These are phyloP conservation scores for Lactarius hatsudake DNA, from an alignment of 768 basidiomycete species.

Conservation along the genomic window DNA sequence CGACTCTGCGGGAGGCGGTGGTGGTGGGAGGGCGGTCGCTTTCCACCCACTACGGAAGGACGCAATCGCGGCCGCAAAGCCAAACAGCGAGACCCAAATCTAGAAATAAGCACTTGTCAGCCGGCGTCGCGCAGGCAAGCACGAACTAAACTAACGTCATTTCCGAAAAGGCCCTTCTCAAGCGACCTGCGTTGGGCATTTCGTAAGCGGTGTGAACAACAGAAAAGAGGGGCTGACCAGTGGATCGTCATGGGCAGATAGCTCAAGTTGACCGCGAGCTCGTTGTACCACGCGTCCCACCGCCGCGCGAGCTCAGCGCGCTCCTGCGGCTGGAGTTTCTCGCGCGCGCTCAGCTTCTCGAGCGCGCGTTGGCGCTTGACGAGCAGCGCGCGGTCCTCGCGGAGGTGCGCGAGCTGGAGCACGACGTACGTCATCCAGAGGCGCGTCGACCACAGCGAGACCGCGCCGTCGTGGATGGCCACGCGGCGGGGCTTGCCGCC, in stretches of 20 bases:
- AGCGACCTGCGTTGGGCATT: conserved; percentile 18
- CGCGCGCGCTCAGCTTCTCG: conserved; percentile 27
- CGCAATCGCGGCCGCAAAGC: conserved; percentile 20
- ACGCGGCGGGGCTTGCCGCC: conserved; percentile 37
- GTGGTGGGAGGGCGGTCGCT: conserved; percentile 14
- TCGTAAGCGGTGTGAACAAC: background rate
- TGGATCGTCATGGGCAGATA: conserved; percentile 84
- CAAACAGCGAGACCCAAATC: conserved; percentile 22
- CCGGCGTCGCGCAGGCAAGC: background rate
- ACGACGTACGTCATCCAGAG: conserved; percentile 80
- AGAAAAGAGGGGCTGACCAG: conserved; percentile 50
- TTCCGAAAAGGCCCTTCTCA: conserved; percentile 25
- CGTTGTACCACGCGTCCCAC: conserved; percentile 69
- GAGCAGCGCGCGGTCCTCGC: conserved; percentile 63
- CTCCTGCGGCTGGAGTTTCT: conserved; percentile 54
- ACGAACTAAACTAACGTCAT: conserved; percentile 7
- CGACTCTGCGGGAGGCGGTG: background rate
- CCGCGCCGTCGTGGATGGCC: conserved; percentile 43
- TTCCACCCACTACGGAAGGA: conserved; percentile 28
- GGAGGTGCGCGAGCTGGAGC: conserved; percentile 71
- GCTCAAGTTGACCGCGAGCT: too few species aligned
- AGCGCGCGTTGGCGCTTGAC: conserved; percentile 52
- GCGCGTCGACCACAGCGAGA: conserved; percentile 72
- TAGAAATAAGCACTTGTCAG: background rate
- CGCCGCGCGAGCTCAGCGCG: conserved; percentile 54